Conservation (phyloP, 768 basidiomycete species). For the Russula sp. region DNA sequence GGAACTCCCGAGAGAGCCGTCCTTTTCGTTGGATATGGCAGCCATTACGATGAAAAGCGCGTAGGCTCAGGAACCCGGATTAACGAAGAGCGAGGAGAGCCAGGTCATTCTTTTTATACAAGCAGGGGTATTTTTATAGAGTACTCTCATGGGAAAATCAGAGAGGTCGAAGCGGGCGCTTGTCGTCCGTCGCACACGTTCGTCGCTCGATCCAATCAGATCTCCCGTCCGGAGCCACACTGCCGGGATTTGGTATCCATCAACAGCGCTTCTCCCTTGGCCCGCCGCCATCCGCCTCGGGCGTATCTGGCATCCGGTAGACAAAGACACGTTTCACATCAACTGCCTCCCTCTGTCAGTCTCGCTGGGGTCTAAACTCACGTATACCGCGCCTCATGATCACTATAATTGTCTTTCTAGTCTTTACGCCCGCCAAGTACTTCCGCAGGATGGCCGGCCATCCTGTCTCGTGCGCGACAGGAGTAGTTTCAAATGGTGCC, state of each 20-base stretch:
- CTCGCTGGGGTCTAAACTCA: neutral
- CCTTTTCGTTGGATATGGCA: constrained; percentile 17
- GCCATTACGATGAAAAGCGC: constrained; percentile 11
- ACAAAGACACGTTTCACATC: neutral
- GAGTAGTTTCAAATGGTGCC: neutral
- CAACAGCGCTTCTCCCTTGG: neutral
- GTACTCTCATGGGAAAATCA: neutral
- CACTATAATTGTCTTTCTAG: too few species aligned
- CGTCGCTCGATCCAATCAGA: constrained; percentile 8
- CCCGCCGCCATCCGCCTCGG: neutral
- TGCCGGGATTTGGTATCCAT: neutral
- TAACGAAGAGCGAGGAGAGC: neutral
- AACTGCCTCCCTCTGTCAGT: neutral
- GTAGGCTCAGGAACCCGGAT: neutral
- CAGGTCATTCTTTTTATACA: neutral
- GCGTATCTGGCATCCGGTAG: constrained; percentile 1
- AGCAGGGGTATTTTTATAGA: constrained; percentile 11
- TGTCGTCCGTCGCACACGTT: constrained; percentile 24
- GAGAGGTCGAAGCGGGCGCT: neutral
- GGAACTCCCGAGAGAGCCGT: constrained; percentile 13
- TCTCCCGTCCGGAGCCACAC: neutral
- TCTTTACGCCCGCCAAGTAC: neutral
- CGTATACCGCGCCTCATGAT: neutral
- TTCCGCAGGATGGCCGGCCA: neutral
- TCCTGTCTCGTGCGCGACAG: neutral